Evolutionary conservation across 2,329 filamentous ascomycete species (phyloP).

Genomic region (Escovopsis sp.): DNA sequence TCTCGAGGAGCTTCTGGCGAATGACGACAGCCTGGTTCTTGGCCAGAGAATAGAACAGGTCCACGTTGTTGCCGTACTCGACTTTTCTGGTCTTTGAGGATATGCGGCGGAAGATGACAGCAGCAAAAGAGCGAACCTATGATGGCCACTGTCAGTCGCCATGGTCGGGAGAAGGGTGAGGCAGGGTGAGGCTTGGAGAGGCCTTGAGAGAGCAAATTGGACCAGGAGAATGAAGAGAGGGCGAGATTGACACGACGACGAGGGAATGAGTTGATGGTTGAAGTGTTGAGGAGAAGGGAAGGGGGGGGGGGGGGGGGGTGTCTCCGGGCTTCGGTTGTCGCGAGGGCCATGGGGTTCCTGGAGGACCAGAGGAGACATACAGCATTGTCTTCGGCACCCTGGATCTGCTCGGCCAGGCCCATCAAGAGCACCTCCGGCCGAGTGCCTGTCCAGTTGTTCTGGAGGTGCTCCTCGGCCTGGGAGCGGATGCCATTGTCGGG

Average conservation of each 20-base stretch:
- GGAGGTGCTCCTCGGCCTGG: constrained; percentile 79
- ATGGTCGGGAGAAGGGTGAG: neutral
- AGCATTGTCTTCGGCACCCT: constrained; percentile 55
- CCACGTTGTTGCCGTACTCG: constrained; percentile 53
- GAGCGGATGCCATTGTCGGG: constrained; percentile 75
- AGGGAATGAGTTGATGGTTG: too few species aligned
- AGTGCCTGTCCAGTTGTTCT: constrained; percentile 72
- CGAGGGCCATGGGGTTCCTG: neutral
- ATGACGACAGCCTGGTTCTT: constrained; percentile 63
- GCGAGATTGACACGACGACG: too few species aligned
- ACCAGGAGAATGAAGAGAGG: too few species aligned
- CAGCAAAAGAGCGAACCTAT: constrained; percentile 71
- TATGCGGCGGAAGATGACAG: constrained; percentile 89
- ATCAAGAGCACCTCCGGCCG: constrained; percentile 82
- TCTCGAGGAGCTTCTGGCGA: constrained; percentile 68
- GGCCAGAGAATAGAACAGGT: constrained; percentile 72
- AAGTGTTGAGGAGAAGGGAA: neutral
- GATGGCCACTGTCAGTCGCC: constrained; percentile 5
- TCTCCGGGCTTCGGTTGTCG: too few species aligned
- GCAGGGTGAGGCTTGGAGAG: neutral
- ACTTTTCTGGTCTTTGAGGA: constrained; percentile 77
- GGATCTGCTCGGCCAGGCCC: constrained; percentile 86
- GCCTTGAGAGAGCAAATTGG: too few species aligned
- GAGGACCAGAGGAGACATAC: constrained; percentile 38
- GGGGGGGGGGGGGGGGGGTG: neutral